Percentiles rank a stretch among this genome's conserved stretches.
These are phyloP conservation scores for Cyclotella atomus DNA, from an alignment of 108 stramenopile genomes.

Conservation along the genomic window DNA sequence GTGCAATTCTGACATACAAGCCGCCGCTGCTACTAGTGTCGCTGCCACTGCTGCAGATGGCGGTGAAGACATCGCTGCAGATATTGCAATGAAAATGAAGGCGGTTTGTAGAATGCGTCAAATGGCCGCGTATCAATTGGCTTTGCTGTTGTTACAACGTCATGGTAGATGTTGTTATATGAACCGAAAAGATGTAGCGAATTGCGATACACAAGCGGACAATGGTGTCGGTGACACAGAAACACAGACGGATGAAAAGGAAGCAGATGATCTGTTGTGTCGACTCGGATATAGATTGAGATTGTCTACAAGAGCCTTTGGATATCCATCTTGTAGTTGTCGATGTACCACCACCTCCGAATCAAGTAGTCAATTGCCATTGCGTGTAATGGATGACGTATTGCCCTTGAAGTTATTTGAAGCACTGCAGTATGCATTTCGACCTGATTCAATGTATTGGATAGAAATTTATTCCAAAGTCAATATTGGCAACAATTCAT, in stretches of 20 bases:
- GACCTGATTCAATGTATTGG: constrained; percentile 42
- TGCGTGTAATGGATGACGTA: constrained; percentile 26
- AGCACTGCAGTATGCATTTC: constrained; percentile 31
- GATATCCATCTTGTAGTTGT: constrained; percentile 36
- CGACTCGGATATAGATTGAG: constrained; percentile 37
- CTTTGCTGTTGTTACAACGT: constrained; percentile 35
- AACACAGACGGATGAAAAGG: too few species aligned
- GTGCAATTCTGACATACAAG: constrained; percentile 26
- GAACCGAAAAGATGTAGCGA: constrained; percentile 16
- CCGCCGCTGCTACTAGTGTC: not conserved
- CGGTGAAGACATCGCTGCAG: too few species aligned
- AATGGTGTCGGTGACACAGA: too few species aligned
- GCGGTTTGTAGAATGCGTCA: constrained; percentile 14
- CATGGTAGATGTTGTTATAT: constrained; percentile 16
- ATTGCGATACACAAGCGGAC: not conserved
- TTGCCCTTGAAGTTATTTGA: constrained; percentile 33
- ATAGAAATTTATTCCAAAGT: constrained; percentile 31
- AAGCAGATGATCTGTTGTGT: constrained; percentile 32
- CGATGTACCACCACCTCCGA: not conserved
- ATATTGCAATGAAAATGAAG: not conserved
- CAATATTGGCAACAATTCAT: not conserved
- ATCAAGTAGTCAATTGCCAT: constrained; percentile 8
- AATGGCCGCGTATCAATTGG: constrained; percentile 35
- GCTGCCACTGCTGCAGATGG: not conserved
- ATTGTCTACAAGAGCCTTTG: constrained; percentile 37